Evolutionary conservation across 495 filamentous ascomycete genomes (phyloP).

Genomic region (Penicillium canescens): DNA sequence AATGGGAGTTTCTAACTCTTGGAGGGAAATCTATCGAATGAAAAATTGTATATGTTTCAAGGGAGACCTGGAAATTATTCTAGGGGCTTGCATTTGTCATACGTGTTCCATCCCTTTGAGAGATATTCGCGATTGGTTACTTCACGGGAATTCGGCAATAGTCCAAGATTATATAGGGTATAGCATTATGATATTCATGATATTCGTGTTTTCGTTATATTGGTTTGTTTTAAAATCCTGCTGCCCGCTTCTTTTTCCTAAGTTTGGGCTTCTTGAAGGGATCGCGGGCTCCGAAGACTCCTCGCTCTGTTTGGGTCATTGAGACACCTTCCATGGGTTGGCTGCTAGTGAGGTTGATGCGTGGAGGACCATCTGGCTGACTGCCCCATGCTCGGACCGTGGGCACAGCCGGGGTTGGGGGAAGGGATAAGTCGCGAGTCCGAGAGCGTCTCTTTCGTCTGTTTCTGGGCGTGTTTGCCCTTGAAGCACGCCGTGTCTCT

Average conservation of each 20-base stretch:
- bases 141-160: slow-evolving; percentile 50
- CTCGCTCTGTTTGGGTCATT: slow-evolving; percentile 45
- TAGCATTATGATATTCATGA: background rate
- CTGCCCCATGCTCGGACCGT: slow-evolving; percentile 35
- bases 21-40: no score
- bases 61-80: background rate
- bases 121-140: slow-evolving; percentile 22
- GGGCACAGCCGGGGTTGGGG: slow-evolving; percentile 27
- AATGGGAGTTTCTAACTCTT: no score
- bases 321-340: slow-evolving; percentile 31
- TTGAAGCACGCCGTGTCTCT: slow-evolving; percentile 16
- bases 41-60: background rate
- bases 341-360: slow-evolving; percentile 34
- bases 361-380: slow-evolving; percentile 34
- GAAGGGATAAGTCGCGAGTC: slow-evolving; percentile 18
- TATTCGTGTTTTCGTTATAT: background rate
- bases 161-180: slow-evolving; percentile 1
- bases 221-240: slow-evolving; percentile 36
- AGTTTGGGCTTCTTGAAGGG: slow-evolving; percentile 28
- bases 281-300: slow-evolving; percentile 39
- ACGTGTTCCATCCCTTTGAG: slow-evolving; percentile 8
- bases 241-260: slow-evolving; percentile 44
- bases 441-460: slow-evolving; percentile 27
- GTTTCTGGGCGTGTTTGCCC: slow-evolving; percentile 20
- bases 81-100: slow-evolving; percentile 46